Base-by-base conservation (phyloP, 1,284 basidiomycete genomes). In the Naganishia albida region DNA sequence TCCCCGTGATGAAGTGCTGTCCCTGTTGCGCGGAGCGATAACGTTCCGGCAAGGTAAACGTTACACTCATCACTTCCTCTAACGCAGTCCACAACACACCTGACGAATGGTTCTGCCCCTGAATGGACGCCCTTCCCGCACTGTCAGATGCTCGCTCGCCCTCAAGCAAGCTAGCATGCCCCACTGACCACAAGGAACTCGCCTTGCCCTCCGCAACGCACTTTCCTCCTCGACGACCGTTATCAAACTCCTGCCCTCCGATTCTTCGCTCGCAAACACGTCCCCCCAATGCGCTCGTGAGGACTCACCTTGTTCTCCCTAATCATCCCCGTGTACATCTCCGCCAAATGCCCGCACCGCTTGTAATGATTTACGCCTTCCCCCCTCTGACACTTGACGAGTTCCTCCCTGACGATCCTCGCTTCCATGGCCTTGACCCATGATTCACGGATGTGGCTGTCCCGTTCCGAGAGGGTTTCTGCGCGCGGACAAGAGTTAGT, bases 401-500 rank as follows among this genome's bases (percentile, higher is more conserved):
- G 85, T 80, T 96, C 91, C 69, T 92, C 88, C 69, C 88, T 87
- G 60, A 97, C 91, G 66, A 99, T 83, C 56, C 91, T 86, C 26
- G 88, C 87, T 80, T 98, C 92, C 93, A 98, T 96, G 28, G 90
- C 87, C 74, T 87, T 88, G 51, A 98, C 84, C 95, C 95, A 99
- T 64, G 89, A 89, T 81, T 96, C 92, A 67, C 91, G 88, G 73
- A 98, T 83, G 78, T 86, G 84, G 53, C 87, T 82, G 67, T 95
- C 92, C 56, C 90, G 88, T 70, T 85, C 84, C 59, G 76, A 75
- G 69, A 80, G 73, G 67, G 77, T 78, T 65, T 79, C 82, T 83
- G 75, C 20, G 13, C n/a, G 34, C 15, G 46, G 7, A 34, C 23
- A 16, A 30, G 1, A 46, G 15, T n/a, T n/a, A n/a, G 40, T 15